Evolutionary conservation across 2,329 filamentous ascomycete species (phyloP), one percentile per base, ranked within the genome.

Genomic region (Fusarium nodosum): DNA sequence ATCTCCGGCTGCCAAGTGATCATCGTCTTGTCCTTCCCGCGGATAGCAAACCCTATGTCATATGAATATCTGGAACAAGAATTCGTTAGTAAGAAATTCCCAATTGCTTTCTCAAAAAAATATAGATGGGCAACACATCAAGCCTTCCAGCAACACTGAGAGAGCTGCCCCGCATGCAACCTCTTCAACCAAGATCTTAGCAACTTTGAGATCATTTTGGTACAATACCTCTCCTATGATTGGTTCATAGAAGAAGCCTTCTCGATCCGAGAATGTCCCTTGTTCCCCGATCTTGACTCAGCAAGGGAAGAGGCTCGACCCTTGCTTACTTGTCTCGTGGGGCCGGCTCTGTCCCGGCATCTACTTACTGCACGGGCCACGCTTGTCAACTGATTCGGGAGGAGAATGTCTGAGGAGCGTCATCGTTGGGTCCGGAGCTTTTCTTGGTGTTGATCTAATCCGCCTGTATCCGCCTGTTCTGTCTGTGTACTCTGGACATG

Each of bases 261-360:
- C 45, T 36, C 44, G 56, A 67, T 62, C 58, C 64, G 56, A 68
- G 68, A 66, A 72, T 50, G 57, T 69, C 55, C 65, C 68, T 52
- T 64, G 66, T 44, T 69, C 59, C 61, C 64, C 68, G 66, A 72
- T 74, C 68, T 72, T 70, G 60, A 50, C 57, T 61, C 65, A 72
- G 64, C 56, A 56, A 57, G 33, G 48, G 28, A 51, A 62, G 39
- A 56, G 52, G 56, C 31, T 56, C 48, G 24, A 64, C 57, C 66
- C 55, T 64, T 46, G 44, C 44, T 30, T 46, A 12, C 42, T 31
- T 20, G 48, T 51, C 24, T 39, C 33, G 33, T 51, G 48, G 48
- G 48, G 41, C 66, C 63, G 63, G 62, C 61, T 52, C 46, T 69
- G 54, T 56, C 51, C 60, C 54, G 62, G 71, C 13, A 51, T 51